phyloP scores from a whole-genome alignment of 148 eudicot genomes.

The Spergularia marina region DNA sequence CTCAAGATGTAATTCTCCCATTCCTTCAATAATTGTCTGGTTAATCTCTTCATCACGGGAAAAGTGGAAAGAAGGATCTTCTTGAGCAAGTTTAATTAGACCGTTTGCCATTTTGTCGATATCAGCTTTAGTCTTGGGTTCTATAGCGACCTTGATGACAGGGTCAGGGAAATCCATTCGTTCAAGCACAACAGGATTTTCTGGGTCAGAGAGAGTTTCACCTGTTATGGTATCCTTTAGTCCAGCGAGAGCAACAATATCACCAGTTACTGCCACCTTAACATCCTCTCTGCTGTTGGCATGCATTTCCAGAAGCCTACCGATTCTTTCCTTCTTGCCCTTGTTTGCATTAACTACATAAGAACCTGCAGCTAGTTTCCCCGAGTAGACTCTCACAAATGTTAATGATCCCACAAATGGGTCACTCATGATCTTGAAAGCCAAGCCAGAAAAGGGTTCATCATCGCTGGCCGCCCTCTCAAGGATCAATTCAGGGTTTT shows the following conservation, averaged over 20 bases:
- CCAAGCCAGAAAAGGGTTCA: conserved; percentile 88
- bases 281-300: conserved; percentile 96
- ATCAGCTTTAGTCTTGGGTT: conserved; percentile 97
- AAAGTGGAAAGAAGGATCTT: conserved; percentile 99
- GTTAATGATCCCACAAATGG: conserved; percentile 94
- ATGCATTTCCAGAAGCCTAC: conserved; percentile 97
- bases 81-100: conserved; percentile 92
- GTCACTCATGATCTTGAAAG: conserved; percentile 97
- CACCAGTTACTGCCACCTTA: conserved; percentile 83
- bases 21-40: conserved; percentile 96
- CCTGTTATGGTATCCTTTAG: conserved; percentile 94
- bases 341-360: conserved; percentile 90
- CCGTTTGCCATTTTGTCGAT: conserved; percentile 87
- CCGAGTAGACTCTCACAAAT: conserved; percentile 86
- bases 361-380: conserved; percentile 83
- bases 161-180: conserved; percentile 99
- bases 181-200: conserved; percentile 76
- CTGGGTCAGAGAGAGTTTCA: conserved; percentile 86
- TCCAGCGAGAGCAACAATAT: conserved; percentile 95
- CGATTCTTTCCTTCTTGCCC: conserved; percentile 94
- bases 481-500: conserved; percentile 65
- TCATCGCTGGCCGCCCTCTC: conserved; percentile 75
- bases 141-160: conserved; percentile 97
- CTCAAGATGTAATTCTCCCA: conserved; percentile 99
- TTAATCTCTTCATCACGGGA: conserved; percentile 92